Percentiles rank a stretch among this genome's conserved stretches.
Conservation (phyloP, 768 basidiomycete species). For the Panus rudis region DNA sequence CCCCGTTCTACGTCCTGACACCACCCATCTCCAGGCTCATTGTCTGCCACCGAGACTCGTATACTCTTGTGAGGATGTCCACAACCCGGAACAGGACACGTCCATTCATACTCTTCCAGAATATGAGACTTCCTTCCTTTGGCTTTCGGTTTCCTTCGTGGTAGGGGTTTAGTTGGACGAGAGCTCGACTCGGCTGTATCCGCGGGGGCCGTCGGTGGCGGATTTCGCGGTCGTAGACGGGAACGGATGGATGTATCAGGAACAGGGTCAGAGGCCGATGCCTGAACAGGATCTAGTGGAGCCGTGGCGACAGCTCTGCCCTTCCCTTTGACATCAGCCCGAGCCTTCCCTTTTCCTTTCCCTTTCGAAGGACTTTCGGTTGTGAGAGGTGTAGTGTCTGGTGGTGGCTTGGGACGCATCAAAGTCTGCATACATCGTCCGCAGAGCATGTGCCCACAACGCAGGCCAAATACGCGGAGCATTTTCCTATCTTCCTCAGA, state of each 20-base stretch:
- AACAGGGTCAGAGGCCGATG: slow-evolving; percentile 2
- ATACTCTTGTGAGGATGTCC: slow-evolving; percentile 48
- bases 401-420: too few relatives aligned
- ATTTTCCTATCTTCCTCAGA: slow-evolving; percentile 32
- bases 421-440: slow-evolving; percentile 64
- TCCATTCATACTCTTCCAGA: slow-evolving; percentile 51
- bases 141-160: slow-evolving; percentile 27
- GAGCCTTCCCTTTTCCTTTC: slow-evolving; percentile 36
- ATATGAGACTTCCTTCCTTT: slow-evolving; percentile 21
- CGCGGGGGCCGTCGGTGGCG: slow-evolving; percentile 6
- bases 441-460: slow-evolving; percentile 75
- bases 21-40: slow-evolving; percentile 43
- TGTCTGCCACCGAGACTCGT: slow-evolving; percentile 24
- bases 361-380: slow-evolving; percentile 10
- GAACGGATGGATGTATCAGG: slow-evolving; percentile 43
- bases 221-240: slow-evolving; percentile 45
- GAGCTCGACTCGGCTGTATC: neutral
- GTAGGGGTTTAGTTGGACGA: slow-evolving; percentile 18
- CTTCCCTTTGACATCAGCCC: slow-evolving; percentile 20
- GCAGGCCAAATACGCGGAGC: slow-evolving; percentile 59
- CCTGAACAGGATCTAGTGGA: neutral
- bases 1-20: slow-evolving; percentile 43
- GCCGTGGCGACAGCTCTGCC: slow-evolving; percentile 25
- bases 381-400: neutral
- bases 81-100: slow-evolving; percentile 59